Percentiles rank a stretch among this genome's conserved stretches.
Evolutionary conservation across 1,284 basidiomycete species (phyloP).

Genomic region (Cryptococcus sp.): DNA sequence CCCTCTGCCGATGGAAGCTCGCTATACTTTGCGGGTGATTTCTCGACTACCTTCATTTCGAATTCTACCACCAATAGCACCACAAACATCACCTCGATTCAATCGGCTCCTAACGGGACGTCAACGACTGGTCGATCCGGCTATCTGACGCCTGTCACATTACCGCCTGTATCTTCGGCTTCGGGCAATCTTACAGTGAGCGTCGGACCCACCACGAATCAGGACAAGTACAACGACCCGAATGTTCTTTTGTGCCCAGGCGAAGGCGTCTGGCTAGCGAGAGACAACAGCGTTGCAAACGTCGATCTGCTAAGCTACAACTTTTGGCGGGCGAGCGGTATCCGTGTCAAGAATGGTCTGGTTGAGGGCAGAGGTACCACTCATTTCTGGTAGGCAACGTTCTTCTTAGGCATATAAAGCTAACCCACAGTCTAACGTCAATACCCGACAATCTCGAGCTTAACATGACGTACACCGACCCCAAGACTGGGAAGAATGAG

Average conservation of each 20-base stretch:
- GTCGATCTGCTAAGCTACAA: conserved; percentile 72
- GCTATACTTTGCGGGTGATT: conserved; percentile 83
- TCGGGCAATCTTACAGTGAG: conserved; percentile 52
- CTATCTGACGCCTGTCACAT: conserved; percentile 80
- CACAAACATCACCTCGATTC: conserved; percentile 51
- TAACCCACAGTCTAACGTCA: conserved; percentile 63
- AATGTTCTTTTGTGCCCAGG: conserved; percentile 76
- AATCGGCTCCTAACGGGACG: conserved; percentile 44
- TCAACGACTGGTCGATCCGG: conserved; percentile 82
- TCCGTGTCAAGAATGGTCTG: conserved; percentile 89
- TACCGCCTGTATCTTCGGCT: conserved; percentile 55
- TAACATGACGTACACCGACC: conserved; percentile 72
- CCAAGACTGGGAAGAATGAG: conserved; percentile 62
- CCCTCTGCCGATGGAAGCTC: conserved; percentile 66
- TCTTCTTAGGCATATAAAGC: too few relatives aligned
- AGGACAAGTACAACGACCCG: conserved; percentile 65
- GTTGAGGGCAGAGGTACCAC: conserved; percentile 72
- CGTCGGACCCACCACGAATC: conserved; percentile 65
- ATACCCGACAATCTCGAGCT: conserved; percentile 82
- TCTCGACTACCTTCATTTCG: conserved; percentile 67
- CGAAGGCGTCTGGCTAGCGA: conserved; percentile 71
- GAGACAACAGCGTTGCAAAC: conserved; percentile 63
- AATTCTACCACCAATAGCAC: conserved; percentile 57
- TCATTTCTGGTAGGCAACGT: conserved; percentile 65
- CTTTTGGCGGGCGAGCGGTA: conserved; percentile 58